Base-by-base conservation (phyloP, 805 yeast genomes). In the Myxozyma geophila region DNA sequence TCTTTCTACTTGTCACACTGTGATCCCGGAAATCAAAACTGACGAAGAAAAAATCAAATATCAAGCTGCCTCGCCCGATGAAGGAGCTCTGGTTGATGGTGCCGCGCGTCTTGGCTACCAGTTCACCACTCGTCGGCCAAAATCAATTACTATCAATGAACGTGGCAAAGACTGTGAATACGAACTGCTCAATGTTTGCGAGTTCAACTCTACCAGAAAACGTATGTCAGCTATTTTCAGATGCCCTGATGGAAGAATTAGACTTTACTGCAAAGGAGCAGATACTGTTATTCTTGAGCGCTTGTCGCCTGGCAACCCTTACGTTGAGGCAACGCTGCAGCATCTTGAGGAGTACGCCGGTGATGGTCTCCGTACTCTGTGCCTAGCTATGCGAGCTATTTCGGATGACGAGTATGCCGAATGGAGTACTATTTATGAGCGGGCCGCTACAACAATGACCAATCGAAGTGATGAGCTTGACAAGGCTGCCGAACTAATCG, bases 1-100 rank as follows among this genome's bases (percentile, higher is more conserved):
- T 54, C 79, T 95, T 63, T 90, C 98, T 46, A 86, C 96, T 0
- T 95, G 99, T 75, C 99, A 95, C 73, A 96, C 99, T 0, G 99
- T 95, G 47, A 95, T 95, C 66, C 99, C 99, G 0, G 99, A 95
- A 75, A 79, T 83, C 19, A 82, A 81, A 64, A 86, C 70, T 1
- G 74, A 73, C 17, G 71, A 72, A 41, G 78, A 76, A 6, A 61
- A 60, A 39, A 87, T 95, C 67, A 92, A 90, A 74, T 95, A 96
- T 75, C 99, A 95, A 77, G 99, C 99, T 0, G 97, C 99, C 0
- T 92, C 98, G 0, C 99, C 99, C 0, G 99, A 95, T 78, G 99
- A 96, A 79, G 99, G 99, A 57, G 99, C 99, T 0, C 81, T 95
- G 66, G 99, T 95, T 1, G 92, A 92, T 71, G 99, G 99, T 63